phyloP scores from a whole-genome alignment of 192 early-diverging fungal species.

The Allomyces javanicus region DNA sequence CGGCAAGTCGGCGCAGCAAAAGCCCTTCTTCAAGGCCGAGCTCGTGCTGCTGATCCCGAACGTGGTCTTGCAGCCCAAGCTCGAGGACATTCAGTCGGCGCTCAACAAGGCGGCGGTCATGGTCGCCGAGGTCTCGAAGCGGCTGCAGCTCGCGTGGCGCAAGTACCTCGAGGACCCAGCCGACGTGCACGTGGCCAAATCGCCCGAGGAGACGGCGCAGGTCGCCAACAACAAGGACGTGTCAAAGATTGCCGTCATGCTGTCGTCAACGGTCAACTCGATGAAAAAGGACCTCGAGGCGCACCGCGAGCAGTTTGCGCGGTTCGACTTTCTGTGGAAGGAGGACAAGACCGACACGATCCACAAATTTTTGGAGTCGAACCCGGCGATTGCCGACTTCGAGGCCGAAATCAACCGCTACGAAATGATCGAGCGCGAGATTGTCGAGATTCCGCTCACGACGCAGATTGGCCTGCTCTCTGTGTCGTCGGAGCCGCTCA shows the following conservation, averaged over 20 bases:
- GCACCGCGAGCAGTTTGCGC: constrained; percentile 82
- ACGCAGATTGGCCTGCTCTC: constrained; percentile 69
- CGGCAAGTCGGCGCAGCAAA: constrained; percentile 90
- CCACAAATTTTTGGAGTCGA: constrained; percentile 78
- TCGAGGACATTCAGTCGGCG: constrained; percentile 57
- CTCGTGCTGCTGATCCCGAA: constrained; percentile 96
- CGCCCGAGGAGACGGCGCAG: constrained; percentile 83
- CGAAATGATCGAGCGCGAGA: constrained; percentile 68
- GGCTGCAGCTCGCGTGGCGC: constrained; percentile 54
- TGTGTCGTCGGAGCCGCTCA: constrained; percentile 36
- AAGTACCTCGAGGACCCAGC: constrained; percentile 72
- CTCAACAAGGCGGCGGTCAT: constrained; percentile 73
- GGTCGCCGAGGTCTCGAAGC: constrained; percentile 83
- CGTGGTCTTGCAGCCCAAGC: constrained; percentile 74
- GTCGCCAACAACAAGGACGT: constrained; percentile 89
- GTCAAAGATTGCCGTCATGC: constrained; percentile 86
- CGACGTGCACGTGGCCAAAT: constrained; percentile 79
- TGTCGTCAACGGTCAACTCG: constrained; percentile 65
- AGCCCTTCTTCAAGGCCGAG: constrained; percentile 86
- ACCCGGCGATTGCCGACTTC: constrained; percentile 85
- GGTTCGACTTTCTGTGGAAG: constrained; percentile 73
- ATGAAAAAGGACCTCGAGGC: constrained; percentile 89
- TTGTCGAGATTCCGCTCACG: constrained; percentile 53
- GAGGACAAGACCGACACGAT: constrained; percentile 61
- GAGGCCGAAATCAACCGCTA: constrained; percentile 65